Evolutionary conservation across 352 stramenopile species (phyloP).

Genomic region (Globisporangium heterothallicum): DNA sequence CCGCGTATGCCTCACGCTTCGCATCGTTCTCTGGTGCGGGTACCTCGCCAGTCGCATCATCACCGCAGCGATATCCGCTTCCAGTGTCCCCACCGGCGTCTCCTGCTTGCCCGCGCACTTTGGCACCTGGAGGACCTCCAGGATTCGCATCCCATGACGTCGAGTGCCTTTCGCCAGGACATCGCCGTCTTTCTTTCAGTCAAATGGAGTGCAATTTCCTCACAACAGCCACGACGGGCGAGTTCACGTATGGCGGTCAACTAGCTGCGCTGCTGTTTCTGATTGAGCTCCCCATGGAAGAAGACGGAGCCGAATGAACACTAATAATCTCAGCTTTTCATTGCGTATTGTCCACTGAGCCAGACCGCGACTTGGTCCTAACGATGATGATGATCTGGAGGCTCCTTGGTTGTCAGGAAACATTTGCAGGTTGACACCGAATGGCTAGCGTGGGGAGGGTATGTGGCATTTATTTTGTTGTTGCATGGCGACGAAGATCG

Average conservation of each 20-base stretch:
- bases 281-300: neutral
- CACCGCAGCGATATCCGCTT: neutral
- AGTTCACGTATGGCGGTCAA: constrained; percentile 40
- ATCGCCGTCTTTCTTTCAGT: constrained; percentile 25
- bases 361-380: too few relatives aligned
- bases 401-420: too few relatives aligned
- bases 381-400: too few relatives aligned
- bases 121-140: too few relatives aligned
- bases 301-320: neutral
- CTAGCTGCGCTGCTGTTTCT: constrained; percentile 46
- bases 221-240: constrained; percentile 15
- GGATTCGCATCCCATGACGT: too few relatives aligned
- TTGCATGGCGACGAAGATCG: too few relatives aligned
- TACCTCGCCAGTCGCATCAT: constrained; percentile 10
- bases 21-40: constrained; percentile 33
- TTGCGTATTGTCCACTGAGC: neutral
- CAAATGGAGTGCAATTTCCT: constrained; percentile 27
- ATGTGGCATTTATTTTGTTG: too few relatives aligned
- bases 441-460: too few relatives aligned
- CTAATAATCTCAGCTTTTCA: neutral
- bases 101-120: too few relatives aligned
- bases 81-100: neutral
- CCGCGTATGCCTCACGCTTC: constrained; percentile 23
- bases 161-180: neutral
- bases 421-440: too few relatives aligned